phyloP scores from a whole-genome alignment of 2,329 filamentous ascomycete genomes.

The Simplicillium sp. region DNA sequence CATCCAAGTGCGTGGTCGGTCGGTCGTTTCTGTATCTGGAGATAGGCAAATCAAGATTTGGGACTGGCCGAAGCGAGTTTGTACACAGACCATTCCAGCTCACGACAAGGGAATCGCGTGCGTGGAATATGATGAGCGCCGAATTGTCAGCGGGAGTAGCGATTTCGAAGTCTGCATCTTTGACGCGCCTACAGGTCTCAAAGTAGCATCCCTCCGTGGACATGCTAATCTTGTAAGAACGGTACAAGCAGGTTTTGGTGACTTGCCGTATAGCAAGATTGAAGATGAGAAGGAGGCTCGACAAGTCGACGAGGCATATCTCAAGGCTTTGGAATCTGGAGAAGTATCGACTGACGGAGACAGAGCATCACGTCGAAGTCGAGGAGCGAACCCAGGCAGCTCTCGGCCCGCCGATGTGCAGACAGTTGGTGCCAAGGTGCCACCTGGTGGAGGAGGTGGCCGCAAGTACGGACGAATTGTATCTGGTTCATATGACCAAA shows the following conservation, averaged over 20 bases:
- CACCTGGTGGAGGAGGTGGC: slow-evolving; percentile 84
- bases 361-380: slow-evolving; percentile 23
- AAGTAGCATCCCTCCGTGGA: slow-evolving; percentile 78
- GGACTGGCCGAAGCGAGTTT: slow-evolving; percentile 75
- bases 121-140: slow-evolving; percentile 87
- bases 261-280: slow-evolving; percentile 69
- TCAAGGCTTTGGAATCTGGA: slow-evolving; percentile 46
- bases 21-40: slow-evolving; percentile 90
- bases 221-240: slow-evolving; percentile 84
- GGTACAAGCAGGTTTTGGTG: slow-evolving; percentile 89
- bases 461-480: slow-evolving; percentile 90
- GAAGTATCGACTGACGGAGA: slow-evolving; percentile 28
- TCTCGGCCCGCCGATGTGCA: slow-evolving; percentile 65
- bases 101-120: slow-evolving; percentile 95
- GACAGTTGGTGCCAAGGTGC: slow-evolving; percentile 75
- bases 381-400: slow-evolving; percentile 59
- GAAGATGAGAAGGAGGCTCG: slow-evolving; percentile 66
- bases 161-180: slow-evolving; percentile 96
- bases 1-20: slow-evolving; percentile 76
- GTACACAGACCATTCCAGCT: slow-evolving; percentile 69
- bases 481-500: slow-evolving; percentile 93
- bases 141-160: slow-evolving; percentile 92
- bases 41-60: slow-evolving; percentile 92
- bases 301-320: slow-evolving; percentile 64
- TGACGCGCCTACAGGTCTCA: slow-evolving; percentile 73